Evolutionary conservation across 116 monocot species (phyloP).

Genomic region (Papilionanthe hybrid): DNA sequence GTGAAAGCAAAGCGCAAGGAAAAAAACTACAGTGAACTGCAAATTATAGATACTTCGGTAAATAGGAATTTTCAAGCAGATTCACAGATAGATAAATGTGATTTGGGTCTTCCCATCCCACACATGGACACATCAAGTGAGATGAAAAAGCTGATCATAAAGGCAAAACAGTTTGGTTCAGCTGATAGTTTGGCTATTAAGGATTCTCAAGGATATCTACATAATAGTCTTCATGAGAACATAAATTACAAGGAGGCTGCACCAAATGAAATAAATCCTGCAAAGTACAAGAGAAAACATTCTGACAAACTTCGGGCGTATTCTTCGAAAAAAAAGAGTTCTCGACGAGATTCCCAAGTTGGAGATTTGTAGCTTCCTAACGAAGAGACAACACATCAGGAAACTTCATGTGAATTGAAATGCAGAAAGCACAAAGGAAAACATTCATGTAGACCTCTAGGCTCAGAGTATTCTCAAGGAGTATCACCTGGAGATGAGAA

Average conservation of each 20-base stretch:
- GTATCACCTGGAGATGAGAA: no score
- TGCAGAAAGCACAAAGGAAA: not conserved
- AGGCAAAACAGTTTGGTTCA: conserved; percentile 1
- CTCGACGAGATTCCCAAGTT: not conserved
- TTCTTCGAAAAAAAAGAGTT: not conserved
- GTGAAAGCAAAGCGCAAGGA: no score
- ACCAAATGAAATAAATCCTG: no score
- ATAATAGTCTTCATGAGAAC: no score
- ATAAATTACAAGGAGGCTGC: no score
- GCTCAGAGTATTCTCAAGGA: not conserved
- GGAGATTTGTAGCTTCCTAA: not conserved
- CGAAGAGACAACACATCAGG: not conserved
- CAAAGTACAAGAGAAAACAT: not conserved
- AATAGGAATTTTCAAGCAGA: no score
- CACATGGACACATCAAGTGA: not conserved
- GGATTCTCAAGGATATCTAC: conserved; percentile 1
- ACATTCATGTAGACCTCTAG: not conserved
- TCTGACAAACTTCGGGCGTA: not conserved
- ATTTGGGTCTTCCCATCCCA: no score
- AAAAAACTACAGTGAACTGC: no score
- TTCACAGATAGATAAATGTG: no score
- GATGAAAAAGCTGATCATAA: not conserved
- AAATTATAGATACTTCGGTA: no score
- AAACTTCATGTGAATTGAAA: not conserved
- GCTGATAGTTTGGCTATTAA: not conserved